phyloP scores from a whole-genome alignment of 768 basidiomycete genomes.

The Tricholomella constricta region DNA sequence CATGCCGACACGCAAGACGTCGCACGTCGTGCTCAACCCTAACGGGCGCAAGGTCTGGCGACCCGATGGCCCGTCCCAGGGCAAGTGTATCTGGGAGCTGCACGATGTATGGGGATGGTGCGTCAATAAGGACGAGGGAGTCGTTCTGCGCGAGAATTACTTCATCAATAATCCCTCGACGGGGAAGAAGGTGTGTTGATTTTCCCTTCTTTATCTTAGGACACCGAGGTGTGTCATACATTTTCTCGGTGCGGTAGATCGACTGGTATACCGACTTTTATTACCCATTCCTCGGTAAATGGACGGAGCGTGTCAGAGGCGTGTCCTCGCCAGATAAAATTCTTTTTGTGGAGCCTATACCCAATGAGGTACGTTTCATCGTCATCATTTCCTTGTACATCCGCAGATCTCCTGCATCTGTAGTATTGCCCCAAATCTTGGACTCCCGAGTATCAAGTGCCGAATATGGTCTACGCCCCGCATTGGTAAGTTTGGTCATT shows the following conservation, averaged over 20 bases:
- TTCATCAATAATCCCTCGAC: slow-evolving; percentile 72
- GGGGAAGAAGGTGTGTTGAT: slow-evolving; percentile 54
- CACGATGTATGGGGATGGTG: slow-evolving; percentile 97
- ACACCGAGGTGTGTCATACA: background rate
- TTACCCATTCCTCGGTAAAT: slow-evolving; percentile 71
- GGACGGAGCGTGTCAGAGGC: slow-evolving; percentile 61
- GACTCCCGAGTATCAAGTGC: slow-evolving; percentile 63
- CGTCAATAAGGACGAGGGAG: slow-evolving; percentile 57
- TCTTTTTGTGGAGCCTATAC: slow-evolving; percentile 83
- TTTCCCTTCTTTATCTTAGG: background rate
- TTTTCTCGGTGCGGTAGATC: slow-evolving; percentile 42
- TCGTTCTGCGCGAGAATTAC: slow-evolving; percentile 83
- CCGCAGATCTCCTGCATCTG: too few species aligned
- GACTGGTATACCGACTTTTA: slow-evolving; percentile 90
- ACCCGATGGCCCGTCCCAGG: slow-evolving; percentile 68
- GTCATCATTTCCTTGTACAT: slow-evolving; percentile 1
- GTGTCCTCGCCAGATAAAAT: slow-evolving; percentile 55
- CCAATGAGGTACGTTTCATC: slow-evolving; percentile 73
- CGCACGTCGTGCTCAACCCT: slow-evolving; percentile 60
- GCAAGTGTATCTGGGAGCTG: slow-evolving; percentile 83
- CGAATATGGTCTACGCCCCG: slow-evolving; percentile 39
- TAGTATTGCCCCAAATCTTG: slow-evolving; percentile 78
- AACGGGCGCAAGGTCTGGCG: slow-evolving; percentile 67
- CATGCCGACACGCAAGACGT: slow-evolving; percentile 73
- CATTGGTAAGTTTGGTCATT: slow-evolving; percentile 30